Conservation (phyloP, 306 rosid species). For the Fragaria vesca region DNA sequence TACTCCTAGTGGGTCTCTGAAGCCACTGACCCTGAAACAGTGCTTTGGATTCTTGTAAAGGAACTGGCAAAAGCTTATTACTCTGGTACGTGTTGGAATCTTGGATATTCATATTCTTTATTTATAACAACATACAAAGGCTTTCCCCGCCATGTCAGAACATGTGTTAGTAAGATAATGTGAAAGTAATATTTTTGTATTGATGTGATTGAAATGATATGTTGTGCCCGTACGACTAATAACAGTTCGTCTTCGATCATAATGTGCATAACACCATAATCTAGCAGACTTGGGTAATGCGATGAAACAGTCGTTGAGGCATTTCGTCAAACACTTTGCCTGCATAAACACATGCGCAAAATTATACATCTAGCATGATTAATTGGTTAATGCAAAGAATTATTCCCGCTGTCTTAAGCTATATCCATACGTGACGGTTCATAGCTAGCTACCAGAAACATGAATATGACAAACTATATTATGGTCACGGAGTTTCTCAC, state of each 20-base stretch:
- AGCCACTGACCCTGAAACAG: neutral
- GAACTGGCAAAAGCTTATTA: neutral
- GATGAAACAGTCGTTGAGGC: neutral
- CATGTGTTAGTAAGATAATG: too few species aligned
- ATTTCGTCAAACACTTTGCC: neutral
- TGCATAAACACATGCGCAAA: neutral
- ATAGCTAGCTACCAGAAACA: neutral
- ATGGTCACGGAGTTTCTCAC: neutral
- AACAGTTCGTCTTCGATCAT: too few species aligned
- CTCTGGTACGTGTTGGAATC: neutral
- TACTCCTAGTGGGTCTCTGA: conserved; percentile 9
- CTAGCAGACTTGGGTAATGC: too few species aligned
- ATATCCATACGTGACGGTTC: neutral
- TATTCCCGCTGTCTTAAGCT: neutral
- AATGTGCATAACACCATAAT: too few species aligned
- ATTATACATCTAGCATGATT: neutral
- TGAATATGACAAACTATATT: neutral
- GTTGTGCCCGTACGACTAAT: too few species aligned
- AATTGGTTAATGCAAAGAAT: neutral
- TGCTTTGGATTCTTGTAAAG: neutral
- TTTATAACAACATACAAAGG: neutral
- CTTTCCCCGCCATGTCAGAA: neutral
- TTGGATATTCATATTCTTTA: neutral
- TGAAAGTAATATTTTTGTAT: too few species aligned
- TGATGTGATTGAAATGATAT: too few species aligned